Conservation (phyloP, 495 filamentous ascomycete species). For the Neurospora intermedia region DNA sequence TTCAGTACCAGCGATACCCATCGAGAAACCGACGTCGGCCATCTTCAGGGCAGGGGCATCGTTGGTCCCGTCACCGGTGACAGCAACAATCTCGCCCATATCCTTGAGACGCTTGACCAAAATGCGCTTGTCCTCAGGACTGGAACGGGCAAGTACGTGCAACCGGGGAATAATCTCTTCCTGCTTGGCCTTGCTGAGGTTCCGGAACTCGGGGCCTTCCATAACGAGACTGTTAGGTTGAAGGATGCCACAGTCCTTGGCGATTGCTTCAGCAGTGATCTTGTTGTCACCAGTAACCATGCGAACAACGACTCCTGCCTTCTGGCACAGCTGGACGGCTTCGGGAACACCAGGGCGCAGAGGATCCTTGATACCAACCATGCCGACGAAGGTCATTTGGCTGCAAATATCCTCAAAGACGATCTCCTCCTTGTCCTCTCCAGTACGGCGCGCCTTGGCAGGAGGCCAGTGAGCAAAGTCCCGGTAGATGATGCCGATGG, state of each 20-base stretch:
- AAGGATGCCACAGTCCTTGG: slow-evolving; percentile 73
- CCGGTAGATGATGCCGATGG: slow-evolving; percentile 76
- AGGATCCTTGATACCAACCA: slow-evolving; percentile 85
- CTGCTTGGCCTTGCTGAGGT: slow-evolving; percentile 59
- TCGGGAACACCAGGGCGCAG: slow-evolving; percentile 68
- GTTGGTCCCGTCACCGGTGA: slow-evolving; percentile 85
- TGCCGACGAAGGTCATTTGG: slow-evolving; percentile 64
- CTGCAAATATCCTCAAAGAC: slow-evolving; percentile 63
- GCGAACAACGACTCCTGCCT: slow-evolving; percentile 71
- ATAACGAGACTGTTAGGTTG: slow-evolving; percentile 62
- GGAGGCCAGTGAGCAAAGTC: slow-evolving; percentile 91
- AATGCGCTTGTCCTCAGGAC: slow-evolving; percentile 79
- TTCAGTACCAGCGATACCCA: slow-evolving; percentile 85
- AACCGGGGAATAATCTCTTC: slow-evolving; percentile 62
- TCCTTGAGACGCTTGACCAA: slow-evolving; percentile 64
- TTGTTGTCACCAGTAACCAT: slow-evolving; percentile 91
- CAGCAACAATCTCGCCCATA: slow-evolving; percentile 70
- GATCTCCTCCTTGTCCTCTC: slow-evolving; percentile 59
- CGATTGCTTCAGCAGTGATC: slow-evolving; percentile 72
- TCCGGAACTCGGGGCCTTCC: slow-evolving; percentile 78
- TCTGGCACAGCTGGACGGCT: slow-evolving; percentile 63
- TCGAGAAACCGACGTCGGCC: slow-evolving; percentile 85
- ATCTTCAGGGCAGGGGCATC: slow-evolving; percentile 78
- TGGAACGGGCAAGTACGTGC: slow-evolving; percentile 77
- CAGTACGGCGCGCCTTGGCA: slow-evolving; percentile 48